Percentiles rank a stretch among this genome's conserved stretches.
These are phyloP conservation scores for Suhomyces kunorum DNA, from an alignment of 1,139 yeast genomes.

Conservation along the genomic window DNA sequence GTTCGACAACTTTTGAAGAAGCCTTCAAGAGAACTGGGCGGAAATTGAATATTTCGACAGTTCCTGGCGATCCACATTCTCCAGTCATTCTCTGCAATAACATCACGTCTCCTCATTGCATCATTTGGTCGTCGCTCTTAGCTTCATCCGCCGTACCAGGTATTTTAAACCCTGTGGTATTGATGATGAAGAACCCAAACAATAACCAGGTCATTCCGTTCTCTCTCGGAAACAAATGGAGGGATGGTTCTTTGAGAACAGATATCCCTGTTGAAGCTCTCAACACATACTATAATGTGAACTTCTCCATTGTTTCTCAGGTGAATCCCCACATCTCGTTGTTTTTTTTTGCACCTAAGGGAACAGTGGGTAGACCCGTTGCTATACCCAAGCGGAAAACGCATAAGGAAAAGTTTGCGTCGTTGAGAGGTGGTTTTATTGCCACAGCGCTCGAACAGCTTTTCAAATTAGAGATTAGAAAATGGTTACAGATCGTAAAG, in stretches of 20 bases:
- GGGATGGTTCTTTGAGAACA: constrained; percentile 71
- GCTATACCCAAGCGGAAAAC: constrained; percentile 54
- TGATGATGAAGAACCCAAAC: constrained; percentile 65
- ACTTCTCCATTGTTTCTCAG: constrained; percentile 75
- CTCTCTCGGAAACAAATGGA: constrained; percentile 74
- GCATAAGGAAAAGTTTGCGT: constrained; percentile 37
- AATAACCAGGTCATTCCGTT: constrained; percentile 57
- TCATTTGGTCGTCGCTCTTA: constrained; percentile 76
- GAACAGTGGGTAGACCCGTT: constrained; percentile 80
- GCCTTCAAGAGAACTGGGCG: constrained; percentile 70
- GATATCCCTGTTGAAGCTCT: constrained; percentile 70
- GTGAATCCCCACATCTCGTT: constrained; percentile 81
- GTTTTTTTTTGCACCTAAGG: constrained; percentile 77
- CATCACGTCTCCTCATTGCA: constrained; percentile 76
- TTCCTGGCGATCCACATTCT: constrained; percentile 80
- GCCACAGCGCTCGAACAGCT: constrained; percentile 73
- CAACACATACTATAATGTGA: constrained; percentile 76
- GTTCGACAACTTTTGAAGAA: constrained; percentile 72
- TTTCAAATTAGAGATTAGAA: constrained; percentile 68
- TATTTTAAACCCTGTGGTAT: constrained; percentile 75
- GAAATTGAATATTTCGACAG: constrained; percentile 70
- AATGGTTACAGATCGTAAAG: constrained; percentile 71
- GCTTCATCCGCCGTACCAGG: constrained; percentile 88
- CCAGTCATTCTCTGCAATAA: constrained; percentile 79
- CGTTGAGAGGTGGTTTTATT: constrained; percentile 73